Conservation (phyloP, 352 stramenopile genomes). For the Globisporangium alternatum region DNA sequence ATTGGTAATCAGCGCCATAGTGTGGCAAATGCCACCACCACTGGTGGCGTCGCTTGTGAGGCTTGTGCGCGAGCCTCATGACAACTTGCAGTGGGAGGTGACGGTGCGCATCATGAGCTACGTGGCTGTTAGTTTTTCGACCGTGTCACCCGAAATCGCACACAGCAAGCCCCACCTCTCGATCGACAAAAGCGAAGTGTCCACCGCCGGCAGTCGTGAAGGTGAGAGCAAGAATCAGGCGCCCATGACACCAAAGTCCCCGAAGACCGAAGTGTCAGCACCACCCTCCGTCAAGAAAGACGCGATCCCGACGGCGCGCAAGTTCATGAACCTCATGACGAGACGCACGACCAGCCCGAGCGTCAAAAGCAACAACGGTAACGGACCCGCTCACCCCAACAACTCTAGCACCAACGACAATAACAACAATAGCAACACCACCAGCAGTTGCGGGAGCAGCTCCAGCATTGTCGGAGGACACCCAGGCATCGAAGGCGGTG, state of each 20-base stretch:
- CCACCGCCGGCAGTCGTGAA: not conserved
- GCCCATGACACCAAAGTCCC: not conserved
- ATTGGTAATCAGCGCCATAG: slow-evolving; percentile 11
- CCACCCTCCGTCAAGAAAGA: slow-evolving; percentile 17
- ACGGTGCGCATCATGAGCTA: slow-evolving; percentile 40
- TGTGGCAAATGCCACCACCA: slow-evolving; percentile 32
- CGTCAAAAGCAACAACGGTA: slow-evolving; percentile 18
- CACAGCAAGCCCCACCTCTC: not conserved
- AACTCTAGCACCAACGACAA: slow-evolving; percentile 10
- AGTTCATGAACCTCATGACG: slow-evolving; percentile 28
- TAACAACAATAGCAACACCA: slow-evolving; percentile 21
- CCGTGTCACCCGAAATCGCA: slow-evolving; percentile 1
- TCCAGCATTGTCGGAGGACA: slow-evolving; percentile 13
- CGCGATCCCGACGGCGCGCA: slow-evolving; percentile 15
- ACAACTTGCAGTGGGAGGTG: slow-evolving; percentile 37
- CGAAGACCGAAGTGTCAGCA: not conserved
- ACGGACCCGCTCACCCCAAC: slow-evolving; percentile 12
- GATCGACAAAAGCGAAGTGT: not conserved
- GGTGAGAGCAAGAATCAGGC: not conserved
- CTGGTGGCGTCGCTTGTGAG: slow-evolving; percentile 35
- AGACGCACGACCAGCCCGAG: slow-evolving; percentile 16
- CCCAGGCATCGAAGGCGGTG: not conserved
- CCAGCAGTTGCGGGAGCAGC: slow-evolving; percentile 11
- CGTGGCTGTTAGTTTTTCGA: slow-evolving; percentile 21
- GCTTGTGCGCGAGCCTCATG: slow-evolving; percentile 31